phyloP scores from a whole-genome alignment of 2,329 filamentous ascomycete genomes.

The Botrytis hyacinthi region DNA sequence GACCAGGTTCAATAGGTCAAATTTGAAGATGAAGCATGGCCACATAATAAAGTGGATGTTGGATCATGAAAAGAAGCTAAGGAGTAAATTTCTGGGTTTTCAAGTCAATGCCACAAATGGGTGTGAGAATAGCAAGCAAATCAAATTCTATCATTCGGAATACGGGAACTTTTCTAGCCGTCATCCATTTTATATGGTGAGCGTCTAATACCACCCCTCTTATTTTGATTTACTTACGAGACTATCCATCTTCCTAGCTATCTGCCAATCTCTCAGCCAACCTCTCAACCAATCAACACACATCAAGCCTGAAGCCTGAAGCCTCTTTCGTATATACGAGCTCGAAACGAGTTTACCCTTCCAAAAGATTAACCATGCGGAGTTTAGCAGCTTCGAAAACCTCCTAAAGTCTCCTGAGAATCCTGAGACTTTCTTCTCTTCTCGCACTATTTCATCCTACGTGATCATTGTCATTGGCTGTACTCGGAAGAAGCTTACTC shows the following conservation, averaged over 20 bases:
- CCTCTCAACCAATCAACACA: neutral
- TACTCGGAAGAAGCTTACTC: slow-evolving; percentile 1
- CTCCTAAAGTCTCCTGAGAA: neutral
- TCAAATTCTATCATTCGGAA: neutral
- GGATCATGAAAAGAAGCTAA: neutral
- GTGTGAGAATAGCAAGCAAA: neutral
- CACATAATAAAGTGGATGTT: neutral
- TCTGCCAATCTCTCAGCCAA: neutral
- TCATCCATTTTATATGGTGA: neutral
- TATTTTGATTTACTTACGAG: neutral
- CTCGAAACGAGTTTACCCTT: neutral
- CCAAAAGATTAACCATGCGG: neutral
- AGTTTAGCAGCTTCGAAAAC: neutral
- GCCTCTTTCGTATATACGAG: neutral
- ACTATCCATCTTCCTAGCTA: neutral
- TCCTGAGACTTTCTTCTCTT: neutral
- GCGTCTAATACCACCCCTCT: neutral
- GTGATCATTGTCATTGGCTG: neutral
- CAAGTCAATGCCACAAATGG: neutral
- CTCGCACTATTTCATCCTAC: neutral
- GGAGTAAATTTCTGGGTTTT: neutral
- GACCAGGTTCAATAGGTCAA: neutral
- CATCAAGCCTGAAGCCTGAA: neutral
- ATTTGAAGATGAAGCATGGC: neutral
- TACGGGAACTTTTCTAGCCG: slow-evolving; percentile 4